Evolutionary conservation across 768 basidiomycete genomes (phyloP).

Genomic region (Podaxis sp.): DNA sequence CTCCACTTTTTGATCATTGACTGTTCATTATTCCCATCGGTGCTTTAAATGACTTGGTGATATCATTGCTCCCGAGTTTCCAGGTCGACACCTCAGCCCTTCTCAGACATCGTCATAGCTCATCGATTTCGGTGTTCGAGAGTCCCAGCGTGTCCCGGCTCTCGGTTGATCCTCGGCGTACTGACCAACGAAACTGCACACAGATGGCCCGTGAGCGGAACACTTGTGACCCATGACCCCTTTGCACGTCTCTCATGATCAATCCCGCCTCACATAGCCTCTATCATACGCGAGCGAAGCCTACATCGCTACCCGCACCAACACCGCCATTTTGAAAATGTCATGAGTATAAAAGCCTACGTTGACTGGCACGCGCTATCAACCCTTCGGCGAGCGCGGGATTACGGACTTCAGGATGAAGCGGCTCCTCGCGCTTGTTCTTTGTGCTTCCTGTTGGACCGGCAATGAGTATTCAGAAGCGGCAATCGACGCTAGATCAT

Average conservation of each 20-base stretch:
- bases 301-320: not conserved
- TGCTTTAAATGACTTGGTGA: not conserved
- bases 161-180: too few species aligned
- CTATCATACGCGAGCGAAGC: not conserved
- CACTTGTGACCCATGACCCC: not conserved
- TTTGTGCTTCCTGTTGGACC: not conserved
- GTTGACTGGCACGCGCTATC: not conserved
- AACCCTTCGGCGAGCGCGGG: not conserved
- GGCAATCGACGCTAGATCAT: slow-evolving; percentile 20
- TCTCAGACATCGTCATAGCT: not conserved
- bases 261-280: not conserved
- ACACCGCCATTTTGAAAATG: not conserved
- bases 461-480: not conserved
- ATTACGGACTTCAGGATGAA: not conserved
- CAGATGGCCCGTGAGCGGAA: not conserved
- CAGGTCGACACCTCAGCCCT: not conserved
- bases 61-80: not conserved
- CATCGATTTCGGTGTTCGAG: too few species aligned
- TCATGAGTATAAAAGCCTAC: not conserved
- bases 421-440: not conserved
- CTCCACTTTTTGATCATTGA: not conserved
- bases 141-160: too few species aligned
- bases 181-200: not conserved
- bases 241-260: not conserved
- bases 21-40: not conserved